These are phyloP conservation scores for Oryza officinalis DNA, from an alignment of 176 grass and related monocot genomes.

Conservation along the genomic window DNA sequence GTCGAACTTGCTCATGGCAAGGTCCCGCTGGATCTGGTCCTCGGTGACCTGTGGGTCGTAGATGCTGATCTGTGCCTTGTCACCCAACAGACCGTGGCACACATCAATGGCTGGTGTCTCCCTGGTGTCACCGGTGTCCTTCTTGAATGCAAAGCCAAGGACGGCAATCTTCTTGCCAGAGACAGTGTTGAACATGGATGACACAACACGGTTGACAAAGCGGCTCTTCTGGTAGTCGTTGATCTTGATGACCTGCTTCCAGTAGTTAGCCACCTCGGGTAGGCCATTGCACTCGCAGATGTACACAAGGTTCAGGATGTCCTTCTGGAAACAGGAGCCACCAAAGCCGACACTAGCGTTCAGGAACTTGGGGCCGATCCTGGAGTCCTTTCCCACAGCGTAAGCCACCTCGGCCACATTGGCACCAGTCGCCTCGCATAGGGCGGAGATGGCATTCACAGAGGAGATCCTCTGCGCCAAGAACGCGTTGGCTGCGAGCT, in stretches of 20 bases:
- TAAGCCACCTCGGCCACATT: slow-evolving; percentile 75
- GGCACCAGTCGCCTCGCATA: slow-evolving; percentile 81
- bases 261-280: slow-evolving; percentile 83
- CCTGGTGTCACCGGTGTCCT: slow-evolving; percentile 87
- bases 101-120: slow-evolving; percentile 84
- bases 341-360: slow-evolving; percentile 86
- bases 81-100: slow-evolving; percentile 72
- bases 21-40: slow-evolving; percentile 84
- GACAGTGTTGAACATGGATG: slow-evolving; percentile 35
- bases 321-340: slow-evolving; percentile 88
- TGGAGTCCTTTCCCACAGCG: slow-evolving; percentile 70
- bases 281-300: slow-evolving; percentile 90
- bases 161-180: slow-evolving; percentile 18
- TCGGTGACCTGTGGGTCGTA: slow-evolving; percentile 79
- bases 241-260: slow-evolving; percentile 98
- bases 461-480: slow-evolving; percentile 91
- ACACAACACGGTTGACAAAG: slow-evolving; percentile 47
- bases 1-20: slow-evolving; percentile 86
- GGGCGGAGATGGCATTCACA: slow-evolving; percentile 77
- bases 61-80: slow-evolving; percentile 82
- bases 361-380: slow-evolving; percentile 86
- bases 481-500: slow-evolving; percentile 81
- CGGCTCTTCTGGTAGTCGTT: slow-evolving; percentile 91
- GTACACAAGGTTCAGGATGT: slow-evolving; percentile 85
- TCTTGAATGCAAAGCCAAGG: slow-evolving; percentile 65